Conservation (phyloP, 2,329 filamentous ascomycete genomes). For the Teratosphaeria destructans region DNA sequence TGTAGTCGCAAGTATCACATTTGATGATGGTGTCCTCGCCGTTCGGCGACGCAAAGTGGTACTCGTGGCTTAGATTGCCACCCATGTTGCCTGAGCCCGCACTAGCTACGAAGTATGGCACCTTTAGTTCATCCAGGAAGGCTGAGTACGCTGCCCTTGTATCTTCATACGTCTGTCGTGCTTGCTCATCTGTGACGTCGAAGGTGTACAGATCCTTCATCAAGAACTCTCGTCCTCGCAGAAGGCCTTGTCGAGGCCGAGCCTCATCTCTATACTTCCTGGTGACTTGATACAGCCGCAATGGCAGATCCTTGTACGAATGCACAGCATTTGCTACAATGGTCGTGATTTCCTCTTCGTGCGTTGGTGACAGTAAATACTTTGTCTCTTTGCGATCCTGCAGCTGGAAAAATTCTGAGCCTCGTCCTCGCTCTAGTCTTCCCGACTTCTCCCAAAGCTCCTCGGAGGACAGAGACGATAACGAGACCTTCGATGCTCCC, state of each 20-base stretch:
- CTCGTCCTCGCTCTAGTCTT: slow-evolving; percentile 47
- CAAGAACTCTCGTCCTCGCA: slow-evolving; percentile 80
- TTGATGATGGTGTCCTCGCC: slow-evolving; percentile 80
- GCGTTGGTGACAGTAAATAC: slow-evolving; percentile 79
- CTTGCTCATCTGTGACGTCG: slow-evolving; percentile 56
- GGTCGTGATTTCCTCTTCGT: slow-evolving; percentile 90
- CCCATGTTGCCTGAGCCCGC: slow-evolving; percentile 97
- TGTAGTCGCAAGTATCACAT: slow-evolving; percentile 63
- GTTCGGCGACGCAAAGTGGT: slow-evolving; percentile 67
- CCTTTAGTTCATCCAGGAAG: slow-evolving; percentile 71
- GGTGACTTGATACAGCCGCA: slow-evolving; percentile 84
- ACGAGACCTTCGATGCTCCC: slow-evolving; percentile 69
- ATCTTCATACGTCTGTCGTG: slow-evolving; percentile 66
- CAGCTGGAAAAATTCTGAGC: slow-evolving; percentile 62
- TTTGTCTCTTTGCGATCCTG: slow-evolving; percentile 64
- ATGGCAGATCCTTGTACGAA: slow-evolving; percentile 76
- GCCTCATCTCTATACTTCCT: slow-evolving; percentile 92
- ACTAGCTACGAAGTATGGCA: slow-evolving; percentile 75
- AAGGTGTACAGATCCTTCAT: slow-evolving; percentile 99
- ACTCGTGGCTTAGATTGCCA: slow-evolving; percentile 86
- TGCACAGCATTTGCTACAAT: slow-evolving; percentile 63
- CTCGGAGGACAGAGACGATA: slow-evolving; percentile 80
- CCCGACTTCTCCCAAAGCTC: slow-evolving; percentile 74
- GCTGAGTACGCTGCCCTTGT: slow-evolving; percentile 64
- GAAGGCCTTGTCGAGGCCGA: slow-evolving; percentile 74